A percentile compares a stretch with the other conserved stretches of the same genome.
Evolutionary conservation across 1,139 yeast species (phyloP).

Genomic region (Diutina scorzettiae): DNA sequence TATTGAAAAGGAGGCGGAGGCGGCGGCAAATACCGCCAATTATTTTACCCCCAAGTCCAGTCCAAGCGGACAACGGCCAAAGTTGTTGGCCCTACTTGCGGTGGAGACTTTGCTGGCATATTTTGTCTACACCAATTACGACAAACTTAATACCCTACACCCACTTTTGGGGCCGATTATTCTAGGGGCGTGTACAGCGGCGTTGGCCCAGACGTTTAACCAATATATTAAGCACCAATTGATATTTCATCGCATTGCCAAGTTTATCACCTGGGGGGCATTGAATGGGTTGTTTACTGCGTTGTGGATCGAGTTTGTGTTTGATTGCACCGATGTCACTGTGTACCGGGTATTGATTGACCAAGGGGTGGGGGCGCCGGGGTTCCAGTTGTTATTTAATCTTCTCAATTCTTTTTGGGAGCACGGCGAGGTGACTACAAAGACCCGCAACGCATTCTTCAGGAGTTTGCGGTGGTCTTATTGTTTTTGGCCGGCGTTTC

Average conservation of each 20-base stretch:
- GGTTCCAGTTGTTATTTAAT: constrained; percentile 40
- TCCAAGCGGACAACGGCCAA: neutral
- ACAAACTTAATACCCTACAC: constrained; percentile 7
- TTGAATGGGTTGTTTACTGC: constrained; percentile 46
- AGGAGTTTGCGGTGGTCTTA: constrained; percentile 41
- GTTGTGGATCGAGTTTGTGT: constrained; percentile 42
- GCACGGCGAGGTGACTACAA: constrained; percentile 24
- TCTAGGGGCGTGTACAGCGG: constrained; percentile 38
- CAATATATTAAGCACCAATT: constrained; percentile 34
- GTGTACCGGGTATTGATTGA: constrained; percentile 34
- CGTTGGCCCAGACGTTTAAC: constrained; percentile 45
- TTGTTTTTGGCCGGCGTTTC: constrained; percentile 49
- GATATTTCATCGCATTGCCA: constrained; percentile 28
- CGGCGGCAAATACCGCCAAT: constrained; percentile 1
- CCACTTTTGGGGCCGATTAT: constrained; percentile 20
- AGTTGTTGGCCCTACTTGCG: constrained; percentile 3
- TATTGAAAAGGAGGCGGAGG: constrained; percentile 6
- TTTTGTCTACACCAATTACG: constrained; percentile 9
- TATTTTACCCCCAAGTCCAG: neutral
- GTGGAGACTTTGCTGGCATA: constrained; percentile 8
- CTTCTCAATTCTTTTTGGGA: constrained; percentile 46
- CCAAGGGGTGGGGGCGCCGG: constrained; percentile 43
- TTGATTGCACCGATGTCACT: constrained; percentile 22
- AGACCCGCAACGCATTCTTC: constrained; percentile 21
- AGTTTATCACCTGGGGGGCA: constrained; percentile 51